phyloP scores from a whole-genome alignment of 2,329 filamentous ascomycete genomes.

The Thelonectria blattea region DNA sequence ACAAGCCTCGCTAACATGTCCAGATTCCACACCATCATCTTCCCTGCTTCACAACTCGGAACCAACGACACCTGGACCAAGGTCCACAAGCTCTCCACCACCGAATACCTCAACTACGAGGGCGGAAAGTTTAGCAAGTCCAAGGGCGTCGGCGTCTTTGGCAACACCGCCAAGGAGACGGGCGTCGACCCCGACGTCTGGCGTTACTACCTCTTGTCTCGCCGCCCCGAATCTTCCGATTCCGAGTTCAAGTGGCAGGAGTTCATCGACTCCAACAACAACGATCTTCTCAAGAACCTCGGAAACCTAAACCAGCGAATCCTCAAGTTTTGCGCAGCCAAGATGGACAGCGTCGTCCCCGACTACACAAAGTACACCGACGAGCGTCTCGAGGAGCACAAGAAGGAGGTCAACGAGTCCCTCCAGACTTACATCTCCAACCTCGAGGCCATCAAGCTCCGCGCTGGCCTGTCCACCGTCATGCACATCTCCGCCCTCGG shows the following conservation, averaged over 20 bases:
- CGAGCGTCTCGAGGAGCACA: conserved; percentile 58
- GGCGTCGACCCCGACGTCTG: conserved; percentile 87
- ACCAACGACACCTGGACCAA: conserved; percentile 87
- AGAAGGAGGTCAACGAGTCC: conserved; percentile 68
- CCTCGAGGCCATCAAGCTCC: conserved; percentile 74
- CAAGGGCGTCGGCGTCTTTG: conserved; percentile 87
- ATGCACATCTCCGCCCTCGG: conserved; percentile 69
- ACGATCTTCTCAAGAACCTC: conserved; percentile 78
- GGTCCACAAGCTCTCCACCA: conserved; percentile 86
- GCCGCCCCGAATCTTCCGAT: conserved; percentile 84
- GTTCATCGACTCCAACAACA: conserved; percentile 87
- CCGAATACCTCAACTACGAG: conserved; percentile 87
- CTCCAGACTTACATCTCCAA: conserved; percentile 71
- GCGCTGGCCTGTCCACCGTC: conserved; percentile 67
- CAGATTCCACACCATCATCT: conserved; percentile 78
- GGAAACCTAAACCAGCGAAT: conserved; percentile 78
- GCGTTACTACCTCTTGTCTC: conserved; percentile 88
- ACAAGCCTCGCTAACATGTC: neutral
- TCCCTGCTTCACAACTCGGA: conserved; percentile 85
- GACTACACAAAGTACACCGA: conserved; percentile 64
- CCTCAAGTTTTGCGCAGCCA: conserved; percentile 78
- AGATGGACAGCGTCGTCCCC: conserved; percentile 74
- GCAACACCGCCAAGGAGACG: conserved; percentile 85
- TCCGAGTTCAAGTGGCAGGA: conserved; percentile 88
- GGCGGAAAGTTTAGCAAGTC: conserved; percentile 93